These are phyloP conservation scores for Leptosphaerulina australis DNA, from an alignment of 2,329 filamentous ascomycete genomes.

Conservation along the genomic window DNA sequence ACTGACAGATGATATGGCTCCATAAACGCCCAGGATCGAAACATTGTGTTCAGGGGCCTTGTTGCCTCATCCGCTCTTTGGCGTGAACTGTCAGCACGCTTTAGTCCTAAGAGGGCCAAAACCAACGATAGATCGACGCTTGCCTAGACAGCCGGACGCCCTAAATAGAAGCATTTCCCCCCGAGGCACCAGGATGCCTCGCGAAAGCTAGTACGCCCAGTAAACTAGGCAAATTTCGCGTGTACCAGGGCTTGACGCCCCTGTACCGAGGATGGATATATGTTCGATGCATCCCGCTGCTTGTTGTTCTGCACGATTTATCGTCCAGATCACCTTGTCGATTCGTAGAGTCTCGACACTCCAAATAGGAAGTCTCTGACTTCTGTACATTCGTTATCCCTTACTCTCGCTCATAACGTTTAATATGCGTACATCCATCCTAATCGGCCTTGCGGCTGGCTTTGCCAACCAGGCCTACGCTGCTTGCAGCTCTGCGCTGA, in stretches of 20 bases:
- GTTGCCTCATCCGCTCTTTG: conserved; percentile 21
- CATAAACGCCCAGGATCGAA: conserved; percentile 26
- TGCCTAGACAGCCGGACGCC: conserved; percentile 20
- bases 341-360: conserved; percentile 24
- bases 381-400: conserved; percentile 49
- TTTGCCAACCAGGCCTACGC: conserved; percentile 39
- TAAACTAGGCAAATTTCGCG: conserved; percentile 31
- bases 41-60: conserved; percentile 22
- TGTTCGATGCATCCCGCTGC: conserved; percentile 22
- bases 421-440: conserved; percentile 39
- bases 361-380: conserved; percentile 39
- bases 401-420: conserved; percentile 34
- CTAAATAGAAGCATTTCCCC: conserved; percentile 29
- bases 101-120: conserved; percentile 18
- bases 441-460: conserved; percentile 44
- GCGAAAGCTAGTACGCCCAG: conserved; percentile 35
- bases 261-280: conserved; percentile 27
- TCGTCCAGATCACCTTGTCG: conserved; percentile 31
- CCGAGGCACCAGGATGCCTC: conserved; percentile 22
- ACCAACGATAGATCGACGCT: conserved; percentile 25
- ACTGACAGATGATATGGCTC: conserved; percentile 20
- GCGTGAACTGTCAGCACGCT: conserved; percentile 9
- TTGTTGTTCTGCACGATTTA: conserved; percentile 24
- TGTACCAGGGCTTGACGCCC: conserved; percentile 32
- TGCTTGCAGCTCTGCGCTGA: conserved; percentile 45